Evolutionary conservation across 805 yeast genomes (phyloP), one percentile per base, ranked within the genome.

Genomic region (Diddensiella caesifluorescens): DNA sequence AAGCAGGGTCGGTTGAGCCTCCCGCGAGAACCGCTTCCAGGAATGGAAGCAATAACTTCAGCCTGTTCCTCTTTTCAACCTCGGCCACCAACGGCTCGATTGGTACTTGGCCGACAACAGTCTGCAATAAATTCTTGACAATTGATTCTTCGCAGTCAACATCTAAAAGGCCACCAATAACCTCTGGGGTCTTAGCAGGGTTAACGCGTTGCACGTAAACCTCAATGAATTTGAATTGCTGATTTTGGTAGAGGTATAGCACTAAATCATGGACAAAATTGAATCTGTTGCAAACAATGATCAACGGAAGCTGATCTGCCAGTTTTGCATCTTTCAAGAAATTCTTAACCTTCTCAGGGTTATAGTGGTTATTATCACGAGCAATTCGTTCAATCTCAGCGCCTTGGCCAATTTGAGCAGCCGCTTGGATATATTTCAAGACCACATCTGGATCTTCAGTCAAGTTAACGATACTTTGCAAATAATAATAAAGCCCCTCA

Each of bases 191-290:
- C 62, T 84, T 86, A 5, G 94, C 71, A 41, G 98, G 95, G 67
- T 92, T 92, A 39, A 92, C 97, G 62, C 88, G 95, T 70, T 92
- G 97, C 43, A 92, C 98, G 59, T 90, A 92, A 37, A 92, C 95
- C 69, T 92, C 97, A 65, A 92, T 92, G 56, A 90, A 92, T 65
- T 92, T 88, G 78, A 88, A 85, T 68, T 80, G 90, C 65, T 90
- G 89, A 68, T 89, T 85, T 71, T 90, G 92, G 80, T 92, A 92
- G 62, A 92, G 74, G 69, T 84, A 92, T 58, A 92, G 74, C 44
- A 92, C 80, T 68, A 92, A 76, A 64, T 92, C 99, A 63, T 92
- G 97, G 42, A 89, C 87, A 63, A 79, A 92, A 63, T 80, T 73
- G 68, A 73, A 86, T 60, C 96, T 79, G 69, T 92, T 97, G 68